These are phyloP conservation scores for Vinca major DNA, from an alignment of 305 asterid genomes.

Conservation along the genomic window DNA sequence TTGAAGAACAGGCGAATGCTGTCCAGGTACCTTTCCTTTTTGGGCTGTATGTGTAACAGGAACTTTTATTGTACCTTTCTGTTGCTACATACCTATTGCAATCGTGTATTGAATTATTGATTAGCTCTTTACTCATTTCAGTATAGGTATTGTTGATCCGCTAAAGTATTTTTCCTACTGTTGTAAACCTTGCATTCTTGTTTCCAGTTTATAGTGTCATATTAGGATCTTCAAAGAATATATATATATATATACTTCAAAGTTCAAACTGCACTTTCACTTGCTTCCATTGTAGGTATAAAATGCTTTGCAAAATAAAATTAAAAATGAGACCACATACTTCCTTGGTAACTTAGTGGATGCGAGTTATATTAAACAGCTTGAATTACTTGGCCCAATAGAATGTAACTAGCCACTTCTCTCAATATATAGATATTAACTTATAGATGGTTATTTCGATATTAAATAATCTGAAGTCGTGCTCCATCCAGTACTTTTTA, in stretches of 20 bases:
- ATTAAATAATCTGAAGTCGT: neutral
- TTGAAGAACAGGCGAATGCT: conserved; percentile 52
- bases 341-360: too few relatives aligned
- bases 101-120: neutral
- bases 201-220: neutral
- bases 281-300: neutral
- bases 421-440: neutral
- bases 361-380: neutral
- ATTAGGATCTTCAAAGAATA: neutral
- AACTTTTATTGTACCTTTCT: neutral
- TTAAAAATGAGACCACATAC: neutral
- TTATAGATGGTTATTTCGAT: neutral
- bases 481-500: neutral
- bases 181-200: neutral
- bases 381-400: neutral
- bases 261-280: neutral
- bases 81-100: neutral
- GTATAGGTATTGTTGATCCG: neutral
- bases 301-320: neutral
- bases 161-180: neutral
- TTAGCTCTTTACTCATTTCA: neutral
- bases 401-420: neutral
- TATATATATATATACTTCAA: too few relatives aligned
- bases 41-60: neutral
- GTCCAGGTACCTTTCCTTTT: conserved; percentile 51